Conservation (phyloP, 2,329 filamentous ascomycete species). For the Berkeleyomyces rouxiae region DNA sequence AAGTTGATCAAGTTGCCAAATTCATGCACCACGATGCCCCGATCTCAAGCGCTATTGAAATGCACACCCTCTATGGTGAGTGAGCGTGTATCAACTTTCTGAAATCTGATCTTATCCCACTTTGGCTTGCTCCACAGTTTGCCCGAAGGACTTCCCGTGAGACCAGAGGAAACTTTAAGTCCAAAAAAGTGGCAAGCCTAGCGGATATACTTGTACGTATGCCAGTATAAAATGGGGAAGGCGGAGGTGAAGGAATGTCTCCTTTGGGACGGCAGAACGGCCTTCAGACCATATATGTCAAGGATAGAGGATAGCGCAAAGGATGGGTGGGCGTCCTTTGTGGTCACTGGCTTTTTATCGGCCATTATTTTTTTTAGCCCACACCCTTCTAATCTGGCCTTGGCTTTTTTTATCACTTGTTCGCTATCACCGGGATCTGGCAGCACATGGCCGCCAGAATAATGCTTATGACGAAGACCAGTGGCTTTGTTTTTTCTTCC, state of each 20-base stretch:
- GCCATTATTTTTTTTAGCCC: background rate
- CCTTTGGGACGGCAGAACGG: background rate
- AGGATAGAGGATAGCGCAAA: background rate
- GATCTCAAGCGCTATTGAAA: background rate
- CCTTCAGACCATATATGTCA: background rate
- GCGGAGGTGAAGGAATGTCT: background rate
- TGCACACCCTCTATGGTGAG: background rate
- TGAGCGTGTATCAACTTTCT: background rate
- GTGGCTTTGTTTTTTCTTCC: background rate
- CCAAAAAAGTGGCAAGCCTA: background rate
- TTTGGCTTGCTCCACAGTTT: conserved; percentile 10
- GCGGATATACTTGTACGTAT: background rate
- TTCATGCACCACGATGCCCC: background rate
- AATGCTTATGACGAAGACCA: background rate
- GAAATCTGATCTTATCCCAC: conserved; percentile 2
- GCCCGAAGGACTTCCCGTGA: conserved; percentile 12
- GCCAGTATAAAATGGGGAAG: background rate
- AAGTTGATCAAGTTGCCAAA: background rate
- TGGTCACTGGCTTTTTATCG: background rate
- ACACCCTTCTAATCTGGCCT: background rate
- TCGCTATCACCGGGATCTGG: background rate
- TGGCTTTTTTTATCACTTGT: background rate
- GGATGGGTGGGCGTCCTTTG: background rate
- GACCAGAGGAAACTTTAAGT: background rate
- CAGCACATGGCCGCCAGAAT: background rate